These are phyloP conservation scores for Podila clonocystis DNA, from an alignment of 192 early-diverging fungal genomes.

Conservation along the genomic window DNA sequence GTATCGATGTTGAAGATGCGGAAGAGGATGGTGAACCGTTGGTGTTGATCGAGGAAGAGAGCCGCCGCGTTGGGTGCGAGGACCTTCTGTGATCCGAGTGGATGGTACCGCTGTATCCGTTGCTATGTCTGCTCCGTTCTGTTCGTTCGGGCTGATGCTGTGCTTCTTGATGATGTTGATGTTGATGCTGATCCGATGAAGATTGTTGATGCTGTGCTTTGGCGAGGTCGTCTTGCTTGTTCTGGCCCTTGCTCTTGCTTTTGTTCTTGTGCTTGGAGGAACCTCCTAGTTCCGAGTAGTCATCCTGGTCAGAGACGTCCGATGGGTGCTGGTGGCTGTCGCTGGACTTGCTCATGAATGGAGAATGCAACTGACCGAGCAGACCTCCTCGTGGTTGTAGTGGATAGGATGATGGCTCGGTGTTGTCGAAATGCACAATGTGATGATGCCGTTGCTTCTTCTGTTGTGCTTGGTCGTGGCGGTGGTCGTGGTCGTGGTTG, in stretches of 20 bases:
- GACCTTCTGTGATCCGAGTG: constrained; percentile 6
- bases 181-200: background rate
- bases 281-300: constrained; percentile 1
- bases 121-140: constrained; percentile 12
- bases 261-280: constrained; percentile 3
- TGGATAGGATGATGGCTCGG: background rate
- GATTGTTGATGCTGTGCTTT: background rate
- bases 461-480: background rate
- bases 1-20: constrained; percentile 5
- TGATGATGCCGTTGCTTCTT: constrained; percentile 3
- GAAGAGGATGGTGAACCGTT: constrained; percentile 11
- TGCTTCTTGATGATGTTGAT: constrained; percentile 1
- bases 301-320: background rate
- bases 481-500: background rate
- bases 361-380: background rate
- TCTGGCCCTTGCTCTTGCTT: background rate
- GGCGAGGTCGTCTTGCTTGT: background rate
- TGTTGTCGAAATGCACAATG: constrained; percentile 23
- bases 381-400: constrained; percentile 4
- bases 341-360: constrained; percentile 35
- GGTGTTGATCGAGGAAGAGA: constrained; percentile 29
- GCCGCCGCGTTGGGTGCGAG: constrained; percentile 22
- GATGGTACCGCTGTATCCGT: constrained; percentile 21
- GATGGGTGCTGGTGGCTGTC: constrained; percentile 1
- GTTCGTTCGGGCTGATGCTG: background rate